Base-by-base conservation (phyloP, 78 protist species). In the Dictyostelium capitatum region DNA sequence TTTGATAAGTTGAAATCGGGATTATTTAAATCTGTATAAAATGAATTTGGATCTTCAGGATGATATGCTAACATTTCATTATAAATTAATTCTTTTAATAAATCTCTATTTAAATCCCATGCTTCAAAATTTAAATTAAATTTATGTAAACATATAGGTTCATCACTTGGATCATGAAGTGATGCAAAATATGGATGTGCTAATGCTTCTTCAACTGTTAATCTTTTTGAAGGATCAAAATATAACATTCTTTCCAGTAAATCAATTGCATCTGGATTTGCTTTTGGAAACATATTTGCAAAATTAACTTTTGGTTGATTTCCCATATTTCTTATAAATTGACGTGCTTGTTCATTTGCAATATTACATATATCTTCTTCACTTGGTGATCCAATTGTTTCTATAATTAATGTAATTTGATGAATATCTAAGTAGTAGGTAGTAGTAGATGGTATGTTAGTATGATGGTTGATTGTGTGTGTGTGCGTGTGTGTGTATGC, bases 141-240 rank as follows among this genome's bases (percentile, higher is more conserved):
- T n/a, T 59, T 73, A n/a, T 79, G 79, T 5, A 73, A 25, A 67
- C 90, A 77, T 19, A 65, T 62, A 6, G 95, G 95, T 94, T 95
- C 97, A 51, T 92, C 97, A 4, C 74, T 41, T 2, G 89, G 92
- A 17, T 89, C 96, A 81, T 84, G 96, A 19, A 93, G 82, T 12
- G 78, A 41, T 15, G 46, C 90, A 47, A 98, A 77, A 57, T 84
- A 98, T 30, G 98, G 98, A 56, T 98, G 98, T 14, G 41, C 62
- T 19, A 98, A 75, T 0, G 97, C 97, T 0, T 95, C 94, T 11
- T 82, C 97, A 6, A 89, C 98, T 47, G 90, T 92, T 50, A 94
- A 48, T 46, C 99, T 84, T 90, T 96, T 90, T 6, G n/a, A 48
- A 41, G 99, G 99, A 78, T 98, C 80, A 79, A 97, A 98, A 1